These are phyloP conservation scores for Rhizopus stolonifer DNA, from an alignment of 371 early-diverging fungal genomes.

Conservation along the genomic window DNA sequence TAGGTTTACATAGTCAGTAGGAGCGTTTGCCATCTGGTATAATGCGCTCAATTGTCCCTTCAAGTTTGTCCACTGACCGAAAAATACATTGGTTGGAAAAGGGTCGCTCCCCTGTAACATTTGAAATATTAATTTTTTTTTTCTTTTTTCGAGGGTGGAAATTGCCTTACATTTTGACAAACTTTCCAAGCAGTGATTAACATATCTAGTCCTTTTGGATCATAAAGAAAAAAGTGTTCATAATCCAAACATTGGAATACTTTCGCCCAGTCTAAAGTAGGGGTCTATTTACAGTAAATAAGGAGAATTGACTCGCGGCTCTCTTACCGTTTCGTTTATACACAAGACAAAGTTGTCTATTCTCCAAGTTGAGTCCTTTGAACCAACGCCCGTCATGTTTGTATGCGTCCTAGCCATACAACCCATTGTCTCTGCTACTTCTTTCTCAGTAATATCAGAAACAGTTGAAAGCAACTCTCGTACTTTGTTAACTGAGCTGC, in stretches of 20 bases:
- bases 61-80: constrained; percentile 75
- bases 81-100: constrained; percentile 74
- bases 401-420: constrained; percentile 71
- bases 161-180: constrained; percentile 55
- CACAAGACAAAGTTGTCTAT: constrained; percentile 64
- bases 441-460: constrained; percentile 47
- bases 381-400: constrained; percentile 52
- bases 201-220: constrained; percentile 65
- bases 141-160: too few relatives aligned
- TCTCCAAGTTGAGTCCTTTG: constrained; percentile 58
- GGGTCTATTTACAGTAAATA: constrained; percentile 35
- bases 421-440: constrained; percentile 69
- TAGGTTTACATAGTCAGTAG: constrained; percentile 53
- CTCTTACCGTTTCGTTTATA: constrained; percentile 56
- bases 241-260: constrained; percentile 70
- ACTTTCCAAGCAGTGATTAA: constrained; percentile 65
- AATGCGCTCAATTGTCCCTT: constrained; percentile 74
- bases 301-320: too few relatives aligned
- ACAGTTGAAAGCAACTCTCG: constrained; percentile 40
- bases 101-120: constrained; percentile 21
- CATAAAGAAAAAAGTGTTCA: constrained; percentile 65
- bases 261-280: constrained; percentile 62
- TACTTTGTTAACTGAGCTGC: constrained; percentile 45
- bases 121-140: too few relatives aligned
- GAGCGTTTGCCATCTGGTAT: constrained; percentile 60